Base-by-base conservation (phyloP, 2,329 filamentous ascomycete genomes). In the Paecilomyces formosus region DNA sequence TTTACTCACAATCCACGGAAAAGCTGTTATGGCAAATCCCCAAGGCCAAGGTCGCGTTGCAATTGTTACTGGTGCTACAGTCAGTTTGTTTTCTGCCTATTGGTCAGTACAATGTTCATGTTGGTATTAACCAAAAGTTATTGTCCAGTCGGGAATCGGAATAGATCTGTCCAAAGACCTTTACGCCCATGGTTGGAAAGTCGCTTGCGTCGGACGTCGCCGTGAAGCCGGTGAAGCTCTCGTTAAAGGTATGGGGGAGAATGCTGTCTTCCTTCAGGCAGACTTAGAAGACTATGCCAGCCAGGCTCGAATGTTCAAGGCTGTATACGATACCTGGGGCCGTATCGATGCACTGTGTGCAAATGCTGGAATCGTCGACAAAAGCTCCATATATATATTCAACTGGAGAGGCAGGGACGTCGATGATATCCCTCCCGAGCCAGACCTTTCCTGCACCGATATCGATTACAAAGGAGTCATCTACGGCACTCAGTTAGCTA, bases 381-480 rank as follows among this genome's bases (percentile, higher is more conserved):
- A 62, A 11, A 74, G 71, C 15, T 80, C 77, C 18, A 62, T 79
- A 26, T 83, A 79, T 67, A 75, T 80, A 53, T 69, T 76, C 53
- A 64, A 72, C 30, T 64, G 71, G 61, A 66, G 68, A 35, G 64
- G 66, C 18, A 70, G 69, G 18, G 64, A 66, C 8, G 57, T 65
- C 4, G 61, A 68, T 13, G 64, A 68, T 21, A 63, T 79, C 31
- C 79, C 79, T 3, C 69, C 78, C 0, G 73, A 73, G 59, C 81
- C 80, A 0, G 73, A 81, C 61, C 62, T 79, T 2, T 57, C 64
- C 0, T 76, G 74, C 56, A 81, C 79, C 1, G 79, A 83, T 61
- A 67, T 81, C n/a, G 74, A 79, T 64, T 79, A 78, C 68, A 82
- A 82, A 64, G 78, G 78, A 3, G 74, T 83, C 1, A 65, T 82